Evolutionary conservation across 1,284 basidiomycete species (phyloP), one percentile per base, ranked within the genome.

Genomic region (Papiliotrema fonsecae): DNA sequence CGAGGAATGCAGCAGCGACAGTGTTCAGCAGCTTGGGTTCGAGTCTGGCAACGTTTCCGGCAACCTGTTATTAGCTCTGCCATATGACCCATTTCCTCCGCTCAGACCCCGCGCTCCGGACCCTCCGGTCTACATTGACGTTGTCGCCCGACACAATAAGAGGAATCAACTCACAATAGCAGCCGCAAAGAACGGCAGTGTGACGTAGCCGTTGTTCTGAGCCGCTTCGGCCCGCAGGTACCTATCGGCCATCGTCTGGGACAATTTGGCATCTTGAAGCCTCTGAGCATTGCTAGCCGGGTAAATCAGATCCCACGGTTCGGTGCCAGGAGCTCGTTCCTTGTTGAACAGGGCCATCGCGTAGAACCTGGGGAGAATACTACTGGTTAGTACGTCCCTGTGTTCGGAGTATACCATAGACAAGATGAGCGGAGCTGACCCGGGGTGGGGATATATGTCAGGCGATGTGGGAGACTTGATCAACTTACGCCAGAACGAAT

Each of bases 151-250:
- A n/a, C n/a, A n/a, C n/a, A n/a, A n/a, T n/a, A n/a, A n/a, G n/a
- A n/a, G n/a, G n/a, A n/a, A n/a, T n/a, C n/a, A n/a, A 49, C 57
- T 34, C 43, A 60, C 60, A 10, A 65, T 41, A 13, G 55, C 56
- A 22, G 57, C 60, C 16, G 56, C 61, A 28, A 62, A 62, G 16
- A 58, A 36, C 16, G 53, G 40, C 6, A 62, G 41, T 32, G 54
- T 58, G 54, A 44, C 44, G 48, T 54, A 51, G 5, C 47, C 49
- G 49, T 64, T 64, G 37, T 62, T 54, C 31, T 59, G 55, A 7
- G 62, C 62, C 14, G 58, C 58, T 22, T 56, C 55, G 27, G 62
- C 62, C 19, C 62, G 47, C 44, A 50, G 9, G 56, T 18, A 56
- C 51, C 32, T 13, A 21, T 31, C 43, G 24, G 51, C 55, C 30